Percentiles rank a stretch among this genome's conserved stretches.
Conservation (phyloP, 75 land plant genomes). For the Selaginella moellendorffii region DNA sequence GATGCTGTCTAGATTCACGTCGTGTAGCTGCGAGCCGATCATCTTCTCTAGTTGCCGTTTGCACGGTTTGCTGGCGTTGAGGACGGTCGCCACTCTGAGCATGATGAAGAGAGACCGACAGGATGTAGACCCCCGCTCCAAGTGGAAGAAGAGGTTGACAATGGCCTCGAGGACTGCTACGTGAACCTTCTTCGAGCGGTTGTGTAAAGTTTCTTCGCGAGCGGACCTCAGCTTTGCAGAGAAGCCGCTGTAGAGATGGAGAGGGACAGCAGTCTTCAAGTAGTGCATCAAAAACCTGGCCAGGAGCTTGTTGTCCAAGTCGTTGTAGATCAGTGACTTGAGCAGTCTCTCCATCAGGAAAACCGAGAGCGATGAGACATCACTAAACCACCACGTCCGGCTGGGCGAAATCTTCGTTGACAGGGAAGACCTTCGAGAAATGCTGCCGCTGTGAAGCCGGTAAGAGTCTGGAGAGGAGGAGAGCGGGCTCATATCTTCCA, state of each 20-base stretch:
- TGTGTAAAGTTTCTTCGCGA: too few species aligned
- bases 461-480: slow-evolving; percentile 25
- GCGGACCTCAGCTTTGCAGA: not conserved
- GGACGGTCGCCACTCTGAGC: slow-evolving; percentile 30
- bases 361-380: slow-evolving; percentile 36
- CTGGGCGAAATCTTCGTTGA: not conserved
- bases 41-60: slow-evolving; percentile 48
- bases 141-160: slow-evolving; percentile 32
- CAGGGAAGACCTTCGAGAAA: slow-evolving; percentile 15
- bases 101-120: slow-evolving; percentile 56
- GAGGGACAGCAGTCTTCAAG: slow-evolving; percentile 31
- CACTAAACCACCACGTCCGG: slow-evolving; percentile 68
- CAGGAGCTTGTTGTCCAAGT: slow-evolving; percentile 28
- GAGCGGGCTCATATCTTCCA: slow-evolving; percentile 4
- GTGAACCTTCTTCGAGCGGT: slow-evolving; percentile 19
- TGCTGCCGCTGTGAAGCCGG: slow-evolving; percentile 11
- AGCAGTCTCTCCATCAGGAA: slow-evolving; percentile 35
- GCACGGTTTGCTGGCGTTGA: slow-evolving; percentile 34
- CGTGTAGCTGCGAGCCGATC: slow-evolving; percentile 73
- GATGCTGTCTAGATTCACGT: slow-evolving; percentile 64
- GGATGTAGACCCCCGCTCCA: slow-evolving; percentile 40
- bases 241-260: slow-evolving; percentile 7
- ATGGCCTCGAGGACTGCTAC: slow-evolving; percentile 35
- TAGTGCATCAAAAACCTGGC: slow-evolving; percentile 61
- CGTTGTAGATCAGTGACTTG: slow-evolving; percentile 22